Percentiles rank a stretch among this genome's conserved stretches.
These are phyloP conservation scores for Euphorbia lathyris DNA, from an alignment of 345 rosid genomes.

Conservation along the genomic window DNA sequence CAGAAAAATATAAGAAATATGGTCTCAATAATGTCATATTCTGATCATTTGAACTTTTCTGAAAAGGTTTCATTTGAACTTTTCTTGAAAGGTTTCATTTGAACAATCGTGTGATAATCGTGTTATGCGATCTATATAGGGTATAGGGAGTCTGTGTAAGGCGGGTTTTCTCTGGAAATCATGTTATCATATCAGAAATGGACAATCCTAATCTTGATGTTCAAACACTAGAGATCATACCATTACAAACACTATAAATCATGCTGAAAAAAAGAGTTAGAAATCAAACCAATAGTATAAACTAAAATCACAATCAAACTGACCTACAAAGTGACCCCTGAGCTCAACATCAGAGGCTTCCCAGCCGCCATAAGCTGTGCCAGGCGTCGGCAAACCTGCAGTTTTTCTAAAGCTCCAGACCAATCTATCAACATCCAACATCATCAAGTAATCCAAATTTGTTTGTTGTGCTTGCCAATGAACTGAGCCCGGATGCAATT, in stretches of 20 bases:
- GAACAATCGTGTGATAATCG: too few species aligned
- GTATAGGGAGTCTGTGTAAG: too few species aligned
- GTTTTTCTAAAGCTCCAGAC: slow-evolving; percentile 83
- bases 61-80: neutral
- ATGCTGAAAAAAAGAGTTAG: neutral
- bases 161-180: too few species aligned
- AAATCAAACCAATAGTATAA: neutral
- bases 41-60: slow-evolving; percentile 1
- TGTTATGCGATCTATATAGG: too few species aligned
- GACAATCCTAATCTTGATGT: neutral
- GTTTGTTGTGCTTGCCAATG: slow-evolving; percentile 86
- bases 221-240: neutral
- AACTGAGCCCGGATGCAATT: slow-evolving; percentile 54
- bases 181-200: too few species aligned
- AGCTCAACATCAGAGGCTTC: slow-evolving; percentile 62
- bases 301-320: slow-evolving; percentile 20
- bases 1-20: neutral
- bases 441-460: slow-evolving; percentile 74
- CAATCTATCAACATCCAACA: slow-evolving; percentile 75
- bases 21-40: slow-evolving; percentile 10
- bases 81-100: too few species aligned
- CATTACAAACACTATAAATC: neutral
- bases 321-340: slow-evolving; percentile 97
- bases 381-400: slow-evolving; percentile 66
- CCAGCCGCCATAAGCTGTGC: slow-evolving; percentile 85